Base-by-base conservation (phyloP, 2,329 filamentous ascomycete species). In the Grosmannia serpens region DNA sequence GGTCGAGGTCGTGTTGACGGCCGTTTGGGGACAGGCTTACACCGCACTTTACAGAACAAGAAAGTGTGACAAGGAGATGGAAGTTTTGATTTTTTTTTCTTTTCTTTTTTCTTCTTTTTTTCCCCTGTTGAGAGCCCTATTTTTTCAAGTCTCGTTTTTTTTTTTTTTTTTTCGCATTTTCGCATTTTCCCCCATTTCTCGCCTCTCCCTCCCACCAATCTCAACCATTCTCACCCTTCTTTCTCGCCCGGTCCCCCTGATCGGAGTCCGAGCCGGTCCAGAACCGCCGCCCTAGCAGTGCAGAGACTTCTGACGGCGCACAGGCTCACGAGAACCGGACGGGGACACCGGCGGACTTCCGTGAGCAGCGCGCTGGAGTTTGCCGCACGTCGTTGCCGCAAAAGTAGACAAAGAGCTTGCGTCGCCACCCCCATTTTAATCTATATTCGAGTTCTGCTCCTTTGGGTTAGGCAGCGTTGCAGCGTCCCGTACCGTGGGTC, bases 401-500 rank as follows among this genome's bases (percentile, higher is more conserved):
- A 17, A 44, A 44, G 41, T 44, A 44, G 41, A 44, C 41, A 22
- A 44, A 44, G 41, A 49, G 46, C 46, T 24, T 26, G 46, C 22
- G 46, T 27, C 46, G 46, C 46, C 46, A 49, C 46, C 41, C 41
- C 41, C 41, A n/a, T n/a, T 44, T 44, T 31, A 11, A 26, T 26
- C 46, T 49, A 26, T 5, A 27, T 26, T 26, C 22, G 46, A 38
- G 35, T 13, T 15, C 13, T 15, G 13, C 52, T 24, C 5, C 31
- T 20, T 54, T 17, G 17, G 52, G 52, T 26, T 54, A 54, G 33
- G 15, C 51, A 22, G 51, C 11, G 51, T 58, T 50, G 56, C 59
- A 57, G 58, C 59, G 61, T 59, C 55, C 61, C 61, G 61, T 60
- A 59, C 61, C 61, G 61, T 52, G 57, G 61, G 55, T 38, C 55